Base-by-base conservation (phyloP, 805 yeast genomes). In the Brettanomyces anomalus region DNA sequence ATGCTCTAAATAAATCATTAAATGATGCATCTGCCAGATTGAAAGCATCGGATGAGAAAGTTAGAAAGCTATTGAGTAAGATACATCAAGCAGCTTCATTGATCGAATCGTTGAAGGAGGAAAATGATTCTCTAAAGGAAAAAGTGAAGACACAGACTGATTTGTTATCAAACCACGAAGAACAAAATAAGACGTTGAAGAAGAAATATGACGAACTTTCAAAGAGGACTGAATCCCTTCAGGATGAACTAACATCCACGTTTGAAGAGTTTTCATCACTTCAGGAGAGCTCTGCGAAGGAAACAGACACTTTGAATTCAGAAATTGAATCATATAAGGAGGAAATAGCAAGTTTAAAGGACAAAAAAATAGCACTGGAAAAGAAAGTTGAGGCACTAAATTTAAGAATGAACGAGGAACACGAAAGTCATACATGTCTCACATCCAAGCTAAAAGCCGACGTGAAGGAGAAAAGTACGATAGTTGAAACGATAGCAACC, bases 261-360 rank as follows among this genome's bases (percentile, higher is more conserved):
- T 49, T 44, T 30, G 54, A 55, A 17, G 50, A 49, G 17, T 50
- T 51, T 33, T 45, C 52, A 14, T 32, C 38, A 3, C 31, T 56
- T 6, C 55, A 56, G 40, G 48, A 48, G 6, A 54, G 55, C 35
- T 41, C 55, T 3, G 19, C 48, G 4, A 49, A 45, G 11, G 55
- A 57, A 20, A 37, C 49, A 17, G 48, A 51, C 3, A 47, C 48
- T 1, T 54, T 76, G 15, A 74, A 75, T 2, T 46, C 52, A 4
- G 57, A 57, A 28, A 47, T 64, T 17, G 60, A 53, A 30, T 49
- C 49, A 13, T 45, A 61, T 36, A 55, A 58, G n/a, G 47, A 43
- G 14, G 45, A 46, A 18, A 28, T 48, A 19, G 49, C 44, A 13
- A 17, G 33, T 1, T 37, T 44, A 18, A 42, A 45, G 21, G 45